Evolutionary conservation across 257 asterid species (phyloP).

Genomic region (Thymus mandschuricus): DNA sequence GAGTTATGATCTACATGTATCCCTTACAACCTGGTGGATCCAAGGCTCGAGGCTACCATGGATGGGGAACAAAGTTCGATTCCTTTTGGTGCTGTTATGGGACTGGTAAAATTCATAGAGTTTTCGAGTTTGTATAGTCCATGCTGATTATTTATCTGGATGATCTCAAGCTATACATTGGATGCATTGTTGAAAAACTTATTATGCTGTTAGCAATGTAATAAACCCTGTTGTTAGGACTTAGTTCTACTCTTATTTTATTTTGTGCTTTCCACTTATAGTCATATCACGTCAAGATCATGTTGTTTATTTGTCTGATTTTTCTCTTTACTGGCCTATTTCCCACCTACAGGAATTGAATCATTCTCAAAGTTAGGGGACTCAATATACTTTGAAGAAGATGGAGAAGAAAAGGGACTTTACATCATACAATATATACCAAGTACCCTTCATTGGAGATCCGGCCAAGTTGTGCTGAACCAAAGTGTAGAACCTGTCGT

Average conservation of each 20-base stretch:
- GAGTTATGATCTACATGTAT: conserved; percentile 95
- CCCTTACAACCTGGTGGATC: conserved; percentile 83
- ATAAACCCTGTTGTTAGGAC: conserved; percentile 11
- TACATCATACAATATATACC: conserved; percentile 80
- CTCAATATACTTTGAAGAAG: conserved; percentile 88
- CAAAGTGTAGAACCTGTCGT: conserved; percentile 63
- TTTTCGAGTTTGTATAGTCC: conserved; percentile 7
- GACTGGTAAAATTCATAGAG: conserved; percentile 58
- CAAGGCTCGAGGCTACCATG: conserved; percentile 76
- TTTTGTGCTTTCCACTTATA: background rate
- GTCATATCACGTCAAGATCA: background rate
- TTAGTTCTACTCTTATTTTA: background rate
- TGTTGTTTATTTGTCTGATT: background rate
- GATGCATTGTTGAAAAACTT: background rate
- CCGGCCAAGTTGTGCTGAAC: conserved; percentile 54
- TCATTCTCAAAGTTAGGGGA: conserved; percentile 96
- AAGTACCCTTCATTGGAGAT: conserved; percentile 74
- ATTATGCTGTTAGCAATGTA: background rate
- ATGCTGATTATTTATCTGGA: background rate
- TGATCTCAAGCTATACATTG: conserved; percentile 4
- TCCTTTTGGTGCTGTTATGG: conserved; percentile 99
- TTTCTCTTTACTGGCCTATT: background rate
- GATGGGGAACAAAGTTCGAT: conserved; percentile 89
- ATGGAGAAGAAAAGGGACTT: conserved; percentile 52
- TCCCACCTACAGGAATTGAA: conserved; percentile 63